A percentile compares a stretch with the other conserved stretches of the same genome.
These are phyloP conservation scores for Chlorella sp. DNA, from an alignment of 139 green algal species.

Conservation along the genomic window DNA sequence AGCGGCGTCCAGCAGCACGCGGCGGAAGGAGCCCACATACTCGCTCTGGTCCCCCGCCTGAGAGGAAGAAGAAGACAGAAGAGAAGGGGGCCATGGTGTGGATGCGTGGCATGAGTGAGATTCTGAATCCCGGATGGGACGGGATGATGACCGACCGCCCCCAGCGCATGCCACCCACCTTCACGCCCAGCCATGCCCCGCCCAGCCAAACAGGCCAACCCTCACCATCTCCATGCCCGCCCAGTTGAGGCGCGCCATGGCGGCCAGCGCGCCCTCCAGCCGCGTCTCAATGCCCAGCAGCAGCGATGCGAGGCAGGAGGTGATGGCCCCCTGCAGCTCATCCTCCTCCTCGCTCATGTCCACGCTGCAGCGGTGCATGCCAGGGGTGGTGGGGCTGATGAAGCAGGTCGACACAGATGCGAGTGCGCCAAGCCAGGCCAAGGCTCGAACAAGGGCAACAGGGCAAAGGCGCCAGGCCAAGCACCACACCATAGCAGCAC, in stretches of 20 bases:
- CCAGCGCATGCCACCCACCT: too few species aligned
- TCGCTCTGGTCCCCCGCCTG: constrained; percentile 91
- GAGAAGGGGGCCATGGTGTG: too few species aligned
- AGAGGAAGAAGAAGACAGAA: background rate
- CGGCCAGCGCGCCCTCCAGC: constrained; percentile 80
- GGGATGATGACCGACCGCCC: too few species aligned
- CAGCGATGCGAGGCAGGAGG: constrained; percentile 82
- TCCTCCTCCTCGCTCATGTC: constrained; percentile 86
- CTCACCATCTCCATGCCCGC: constrained; percentile 66
- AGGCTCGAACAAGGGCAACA: too few species aligned
- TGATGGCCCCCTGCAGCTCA: constrained; percentile 81
- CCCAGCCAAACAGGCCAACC: background rate
- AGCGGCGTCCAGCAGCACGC: constrained; percentile 67
- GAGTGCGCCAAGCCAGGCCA: too few species aligned
- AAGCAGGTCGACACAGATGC: too few species aligned
- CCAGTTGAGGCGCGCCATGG: constrained; percentile 69
- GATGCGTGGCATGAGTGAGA: too few species aligned
- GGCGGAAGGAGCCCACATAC: constrained; percentile 75
- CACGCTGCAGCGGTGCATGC: constrained; percentile 41
- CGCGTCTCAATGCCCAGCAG: constrained; percentile 91
- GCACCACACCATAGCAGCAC: background rate
- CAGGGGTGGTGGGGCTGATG: background rate
- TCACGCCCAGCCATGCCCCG: too few species aligned
- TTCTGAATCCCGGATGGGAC: too few species aligned
- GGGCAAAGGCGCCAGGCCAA: too few species aligned